phyloP scores from a whole-genome alignment of 2,329 filamentous ascomycete species.

The Fusarium hainanense region DNA sequence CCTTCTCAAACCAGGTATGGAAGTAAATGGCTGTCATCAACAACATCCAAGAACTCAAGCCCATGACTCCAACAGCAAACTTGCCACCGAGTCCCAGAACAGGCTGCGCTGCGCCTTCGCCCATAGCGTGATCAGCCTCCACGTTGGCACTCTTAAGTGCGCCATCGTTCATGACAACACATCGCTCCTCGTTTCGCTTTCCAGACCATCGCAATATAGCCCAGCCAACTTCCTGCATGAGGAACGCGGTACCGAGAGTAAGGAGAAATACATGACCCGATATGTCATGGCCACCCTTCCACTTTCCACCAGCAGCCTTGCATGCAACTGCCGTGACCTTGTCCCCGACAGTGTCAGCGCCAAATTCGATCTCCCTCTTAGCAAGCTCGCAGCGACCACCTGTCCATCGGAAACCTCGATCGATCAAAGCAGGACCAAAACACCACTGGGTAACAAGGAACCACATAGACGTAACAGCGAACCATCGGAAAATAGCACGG shows the following conservation, averaged over 20 bases:
- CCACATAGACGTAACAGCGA: constrained; percentile 81
- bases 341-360: constrained; percentile 58
- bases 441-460: constrained; percentile 94
- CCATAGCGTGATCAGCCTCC: constrained; percentile 51
- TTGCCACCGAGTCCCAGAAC: constrained; percentile 61
- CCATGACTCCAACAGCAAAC: constrained; percentile 72
- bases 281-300: constrained; percentile 96
- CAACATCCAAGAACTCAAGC: constrained; percentile 91
- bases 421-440: constrained; percentile 90
- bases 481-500: constrained; percentile 75
- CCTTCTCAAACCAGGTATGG: constrained; percentile 98
- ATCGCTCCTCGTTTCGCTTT: constrained; percentile 68
- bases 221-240: constrained; percentile 81
- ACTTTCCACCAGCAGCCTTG: constrained; percentile 82
- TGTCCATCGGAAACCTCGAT: constrained; percentile 87
- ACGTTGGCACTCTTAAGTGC: constrained; percentile 69
- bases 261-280: constrained; percentile 95
- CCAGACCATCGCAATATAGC: constrained; percentile 60
- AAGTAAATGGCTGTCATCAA: constrained; percentile 99
- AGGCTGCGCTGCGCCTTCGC: constrained; percentile 40
- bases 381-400: constrained; percentile 83
- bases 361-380: constrained; percentile 58
- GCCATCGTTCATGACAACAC: constrained; percentile 74
- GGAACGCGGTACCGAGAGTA: constrained; percentile 82
- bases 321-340: constrained; percentile 82